A percentile compares a stretch with the other conserved stretches of the same genome.
Conservation (phyloP, 768 basidiomycete genomes). For the Tulasnella sp. region DNA sequence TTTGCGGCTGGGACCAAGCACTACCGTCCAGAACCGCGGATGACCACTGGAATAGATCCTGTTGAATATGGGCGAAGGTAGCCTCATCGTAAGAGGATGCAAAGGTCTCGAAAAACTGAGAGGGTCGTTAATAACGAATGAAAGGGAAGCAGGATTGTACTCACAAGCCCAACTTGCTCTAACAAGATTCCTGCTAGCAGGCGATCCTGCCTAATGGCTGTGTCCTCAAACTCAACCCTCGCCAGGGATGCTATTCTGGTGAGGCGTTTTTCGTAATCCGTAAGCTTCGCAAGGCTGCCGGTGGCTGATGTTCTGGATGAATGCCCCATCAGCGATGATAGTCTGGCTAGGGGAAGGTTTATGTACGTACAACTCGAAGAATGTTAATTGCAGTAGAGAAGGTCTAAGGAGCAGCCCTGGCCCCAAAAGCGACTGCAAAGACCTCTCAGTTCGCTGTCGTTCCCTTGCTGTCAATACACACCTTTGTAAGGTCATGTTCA, state of each 20-base stretch:
- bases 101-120: slow-evolving; percentile 16
- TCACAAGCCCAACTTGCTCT: slow-evolving; percentile 17
- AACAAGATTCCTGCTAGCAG: slow-evolving; percentile 2
- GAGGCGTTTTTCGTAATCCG: slow-evolving; percentile 7
- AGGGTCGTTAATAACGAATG: neutral
- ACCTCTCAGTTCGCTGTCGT: neutral
- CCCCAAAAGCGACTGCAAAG: neutral
- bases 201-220: neutral
- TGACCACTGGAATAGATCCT: neutral
- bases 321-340: neutral
- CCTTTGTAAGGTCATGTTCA: neutral
- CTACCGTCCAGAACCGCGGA: neutral
- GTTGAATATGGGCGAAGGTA: neutral
- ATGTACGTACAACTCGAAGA: neutral
- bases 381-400: neutral
- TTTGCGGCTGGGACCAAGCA: neutral
- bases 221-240: neutral
- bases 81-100: neutral
- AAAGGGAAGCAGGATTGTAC: neutral
- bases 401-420: slow-evolving; percentile 1
- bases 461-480: neutral
- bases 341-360: neutral
- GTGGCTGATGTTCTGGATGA: neutral
- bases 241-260: neutral
- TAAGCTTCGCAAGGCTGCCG: neutral